phyloP scores from a whole-genome alignment of 2,329 filamentous ascomycete genomes.

The Acrocalymma vagum region DNA sequence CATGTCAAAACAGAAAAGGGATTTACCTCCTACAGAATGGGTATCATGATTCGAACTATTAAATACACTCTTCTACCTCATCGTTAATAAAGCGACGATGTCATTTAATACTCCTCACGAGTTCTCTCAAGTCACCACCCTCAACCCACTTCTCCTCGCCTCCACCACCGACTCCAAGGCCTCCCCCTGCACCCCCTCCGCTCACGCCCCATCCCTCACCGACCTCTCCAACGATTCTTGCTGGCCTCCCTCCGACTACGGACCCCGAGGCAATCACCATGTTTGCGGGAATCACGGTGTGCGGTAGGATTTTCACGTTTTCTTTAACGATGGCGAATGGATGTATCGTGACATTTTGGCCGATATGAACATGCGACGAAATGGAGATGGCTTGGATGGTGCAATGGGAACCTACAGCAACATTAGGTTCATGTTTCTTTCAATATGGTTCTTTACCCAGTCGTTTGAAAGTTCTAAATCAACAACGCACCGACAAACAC shows the following conservation, averaged over 20 bases:
- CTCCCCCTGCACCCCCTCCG: slow-evolving; percentile 40
- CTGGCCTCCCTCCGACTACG: slow-evolving; percentile 74
- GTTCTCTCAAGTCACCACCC: slow-evolving; percentile 57
- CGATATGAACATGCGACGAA: slow-evolving; percentile 87
- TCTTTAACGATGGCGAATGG: slow-evolving; percentile 94
- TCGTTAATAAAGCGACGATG: neutral
- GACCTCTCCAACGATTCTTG: slow-evolving; percentile 58
- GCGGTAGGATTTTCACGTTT: slow-evolving; percentile 86
- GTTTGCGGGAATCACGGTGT: slow-evolving; percentile 81
- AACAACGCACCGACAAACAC: slow-evolving; percentile 80
- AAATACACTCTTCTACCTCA: no score
- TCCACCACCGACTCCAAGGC: slow-evolving; percentile 46
- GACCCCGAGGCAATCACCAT: slow-evolving; percentile 95
- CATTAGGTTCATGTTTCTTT: no score
- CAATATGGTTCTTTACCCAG: no score
- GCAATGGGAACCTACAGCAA: slow-evolving; percentile 56
- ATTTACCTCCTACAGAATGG: no score
- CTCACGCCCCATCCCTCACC: slow-evolving; percentile 60
- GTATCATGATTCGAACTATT: no score
- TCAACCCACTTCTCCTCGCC: slow-evolving; percentile 58
- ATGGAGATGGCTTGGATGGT: slow-evolving; percentile 86
- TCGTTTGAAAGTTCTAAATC: neutral
- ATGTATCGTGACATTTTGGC: slow-evolving; percentile 77
- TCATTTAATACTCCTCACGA: slow-evolving; percentile 56
- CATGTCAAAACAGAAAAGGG: no score